Base-by-base conservation (phyloP, 306 rosid genomes). In the Malus domestica region DNA sequence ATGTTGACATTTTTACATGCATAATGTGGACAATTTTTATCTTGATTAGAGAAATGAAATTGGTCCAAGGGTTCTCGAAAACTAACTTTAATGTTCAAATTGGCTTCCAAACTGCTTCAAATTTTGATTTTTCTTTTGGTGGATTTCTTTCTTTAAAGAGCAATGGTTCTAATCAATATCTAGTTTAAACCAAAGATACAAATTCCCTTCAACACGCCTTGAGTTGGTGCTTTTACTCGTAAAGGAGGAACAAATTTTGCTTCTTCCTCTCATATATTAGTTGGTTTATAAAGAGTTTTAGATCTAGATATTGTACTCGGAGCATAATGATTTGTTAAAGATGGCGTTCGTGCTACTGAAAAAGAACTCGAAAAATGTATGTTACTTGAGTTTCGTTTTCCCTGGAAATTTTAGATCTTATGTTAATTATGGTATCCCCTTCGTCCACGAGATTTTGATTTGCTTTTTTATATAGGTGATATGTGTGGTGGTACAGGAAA, bases 401-500 rank as follows among this genome's bases (percentile, higher is more conserved):
- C 10, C 2, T 40, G 1, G 40, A 49, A 22, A 16, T 57, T n/a
- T 27, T 65, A 30, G 25, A 18, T 10, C 10, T 66, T 49, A 25
- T 46, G 74, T 62, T 46, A 76, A 13, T n/a, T 40, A 1, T 68
- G 62, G 42, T 25, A 61, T 44, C 23, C 30, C 44, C 29, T 16
- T 80, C 67, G 67, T 77, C 65, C 49, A 57, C 82, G 74, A 61
- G 62, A 78, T 67, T 72, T 78, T 83, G 46, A 61, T 77, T 81
- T 83, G 55, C 80, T 81, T 87, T 88, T 84, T 73, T 75, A 71
- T 87, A 75, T 86, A 93, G 98, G 96, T 85, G 97, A 94, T 85
- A 90, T 94, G 98, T 94, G 98, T 78, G 98, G 98, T 79, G 97
- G 98, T 80, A 94, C 98, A 55, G 98, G 98, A 82, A 94, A 94